Base-by-base conservation (phyloP, 148 eudicot species). In the Camellia granthamiana region DNA sequence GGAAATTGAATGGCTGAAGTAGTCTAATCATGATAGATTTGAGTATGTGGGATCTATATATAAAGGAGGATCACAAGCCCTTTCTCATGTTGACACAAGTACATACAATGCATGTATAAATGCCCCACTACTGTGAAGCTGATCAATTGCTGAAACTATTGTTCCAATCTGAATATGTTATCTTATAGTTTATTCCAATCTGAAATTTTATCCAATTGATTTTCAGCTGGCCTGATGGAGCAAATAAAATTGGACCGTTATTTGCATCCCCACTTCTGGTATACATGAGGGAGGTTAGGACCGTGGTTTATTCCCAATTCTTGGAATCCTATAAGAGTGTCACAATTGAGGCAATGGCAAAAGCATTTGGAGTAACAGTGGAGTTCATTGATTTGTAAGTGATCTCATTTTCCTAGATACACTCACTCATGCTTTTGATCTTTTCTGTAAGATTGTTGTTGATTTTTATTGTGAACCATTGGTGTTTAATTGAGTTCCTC, bases 221-320 rank as follows among this genome's bases (percentile, higher is more conserved):
- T 81, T 81, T 76, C 91, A 93, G 99, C 99, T 89, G 99, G 99
- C 74, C 83, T 96, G 84, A 83, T 97, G 0, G 92, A 93, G 86
- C 97, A 93, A 80, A 88, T 96, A 64, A 96, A 96, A 85, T 80
- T 91, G 79, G 98, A 96, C 72, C 99, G 97, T 43, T 96, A 93
- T 84, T 86, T 96, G 90, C 89, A 93, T 71, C 91, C 94, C 3
- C 97, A 96, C 83, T 96, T 96, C 86, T 92, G 99, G 12, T 93
- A 92, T 96, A 93, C 90, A 92, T 96, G 99, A 93, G 99, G 88
- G 99, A 96, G 89, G 88, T 96, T 78, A 89, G 99, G 81, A 89
- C 89, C 14, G 99, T 93, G 59, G 97, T 96, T 14, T 96, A 96
- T 82, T 96, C 99, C 30, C 99, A 96, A 84, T 96, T 93, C 83